A percentile compares a stretch with the other conserved stretches of the same genome.
Evolutionary conservation across 306 rosid species (phyloP).

Genomic region (Rubus idaeus): DNA sequence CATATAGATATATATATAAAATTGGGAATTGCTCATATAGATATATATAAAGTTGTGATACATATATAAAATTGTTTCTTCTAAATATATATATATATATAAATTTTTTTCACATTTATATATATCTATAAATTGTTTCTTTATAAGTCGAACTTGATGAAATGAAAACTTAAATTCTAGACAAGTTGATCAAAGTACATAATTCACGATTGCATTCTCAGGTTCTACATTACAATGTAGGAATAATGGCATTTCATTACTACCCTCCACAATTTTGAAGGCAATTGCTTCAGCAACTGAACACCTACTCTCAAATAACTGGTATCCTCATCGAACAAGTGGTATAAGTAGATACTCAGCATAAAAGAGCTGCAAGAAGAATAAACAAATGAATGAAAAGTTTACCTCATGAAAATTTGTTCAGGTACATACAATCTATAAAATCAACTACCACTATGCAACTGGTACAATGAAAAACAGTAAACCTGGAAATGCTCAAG

Average conservation of each 20-base stretch:
- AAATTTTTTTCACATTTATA: no score
- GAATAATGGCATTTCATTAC: background rate
- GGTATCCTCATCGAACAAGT: slow-evolving; percentile 58
- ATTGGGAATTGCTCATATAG: no score
- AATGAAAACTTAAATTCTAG: no score
- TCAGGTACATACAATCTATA: background rate
- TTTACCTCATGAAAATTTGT: background rate
- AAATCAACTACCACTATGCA: background rate
- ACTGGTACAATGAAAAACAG: background rate
- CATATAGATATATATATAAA: no score
- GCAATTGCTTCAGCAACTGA: background rate
- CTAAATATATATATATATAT: no score
- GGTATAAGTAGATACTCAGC: slow-evolving; percentile 90
- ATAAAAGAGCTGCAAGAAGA: slow-evolving; percentile 74
- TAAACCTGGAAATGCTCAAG: background rate
- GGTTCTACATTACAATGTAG: background rate
- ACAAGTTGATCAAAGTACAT: background rate
- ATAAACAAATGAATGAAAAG: slow-evolving; percentile 17
- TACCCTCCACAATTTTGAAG: background rate
- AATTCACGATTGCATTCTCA: background rate
- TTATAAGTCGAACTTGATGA: no score
- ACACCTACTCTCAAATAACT: background rate
- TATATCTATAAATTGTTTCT: no score
- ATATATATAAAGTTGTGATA: no score
- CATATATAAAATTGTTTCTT: no score